Base-by-base conservation (phyloP, 140 eudicot genomes). In the Oenanthe javanica region DNA sequence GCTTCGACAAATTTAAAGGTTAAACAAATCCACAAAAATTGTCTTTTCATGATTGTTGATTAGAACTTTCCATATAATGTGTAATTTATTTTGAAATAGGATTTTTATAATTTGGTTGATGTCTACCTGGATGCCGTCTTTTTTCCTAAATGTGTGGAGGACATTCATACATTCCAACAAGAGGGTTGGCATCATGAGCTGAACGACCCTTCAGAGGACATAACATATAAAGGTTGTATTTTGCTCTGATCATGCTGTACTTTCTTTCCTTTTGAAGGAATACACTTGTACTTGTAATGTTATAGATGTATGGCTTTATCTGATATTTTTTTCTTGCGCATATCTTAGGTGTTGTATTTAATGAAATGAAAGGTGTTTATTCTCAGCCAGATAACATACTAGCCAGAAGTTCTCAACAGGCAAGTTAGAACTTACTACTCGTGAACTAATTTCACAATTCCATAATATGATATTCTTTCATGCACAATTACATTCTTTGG, bases 161-260 rank as follows among this genome's bases (percentile, higher is more conserved):
- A 95, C 75, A 77, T 89, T 31, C 89, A 89, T 75, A 95, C 99
- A 75, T 95, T 95, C 82, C 98, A 95, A 81, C 99, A 95, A 84
- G 99, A 95, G 85, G 99, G 99, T 76, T 95, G 99, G 99, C 99
- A 95, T 91, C 91, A 95, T 79, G 99, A 95, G 87, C 90, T 95
- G 79, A 89, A 95, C 49, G 90, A 92, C 81, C 98, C 97, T 59
- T 91, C 97, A n/a, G 97, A 93, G 76, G 96, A 93, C 64, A 95
- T 95, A 82, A 93, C 96, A 13, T 92, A 86, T 74, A 95, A 95
- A 91, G 99, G 99, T 93, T 80, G 66, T 40, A 42, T 76, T 75
- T 77, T 11, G 27, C 3, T 19, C 21, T 27, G 47, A 21, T 76
- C 13, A 50, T 14, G 14, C 46, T 27, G 7, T 52, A 6, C 42